These are phyloP conservation scores for Martiniozyma abietophila DNA, from an alignment of 805 yeast genomes.

Conservation along the genomic window DNA sequence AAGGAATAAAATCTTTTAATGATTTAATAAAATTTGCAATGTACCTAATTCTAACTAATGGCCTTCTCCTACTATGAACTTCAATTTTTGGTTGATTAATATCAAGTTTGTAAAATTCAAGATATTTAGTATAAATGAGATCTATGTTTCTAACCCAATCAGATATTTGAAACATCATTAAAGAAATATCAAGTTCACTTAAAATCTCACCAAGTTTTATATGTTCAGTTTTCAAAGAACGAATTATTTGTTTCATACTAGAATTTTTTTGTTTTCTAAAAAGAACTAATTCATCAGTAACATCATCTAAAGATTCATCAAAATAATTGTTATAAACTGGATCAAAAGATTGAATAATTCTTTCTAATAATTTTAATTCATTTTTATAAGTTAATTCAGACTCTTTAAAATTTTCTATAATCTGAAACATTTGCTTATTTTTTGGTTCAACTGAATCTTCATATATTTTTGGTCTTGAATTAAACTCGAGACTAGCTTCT, in stretches of 20 bases:
- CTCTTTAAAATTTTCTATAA: slow-evolving; percentile 11
- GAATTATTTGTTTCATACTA: slow-evolving; percentile 12
- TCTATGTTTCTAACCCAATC: slow-evolving; percentile 19
- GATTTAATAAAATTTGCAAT: slow-evolving; percentile 18
- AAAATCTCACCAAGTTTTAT: slow-evolving; percentile 11
- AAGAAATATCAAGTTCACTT: slow-evolving; percentile 10
- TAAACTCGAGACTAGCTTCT: slow-evolving; percentile 9
- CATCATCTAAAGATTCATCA: slow-evolving; percentile 22
- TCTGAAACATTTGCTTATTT: slow-evolving; percentile 1
- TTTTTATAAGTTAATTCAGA: slow-evolving; percentile 16
- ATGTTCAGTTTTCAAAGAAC: slow-evolving; percentile 15
- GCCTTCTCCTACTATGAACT: slow-evolving; percentile 22
- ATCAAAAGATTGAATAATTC: slow-evolving; percentile 20
- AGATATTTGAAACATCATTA: slow-evolving; percentile 12
- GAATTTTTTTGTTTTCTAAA: slow-evolving; percentile 16
- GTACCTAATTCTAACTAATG: slow-evolving; percentile 23
- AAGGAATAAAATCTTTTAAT: slow-evolving; percentile 15
- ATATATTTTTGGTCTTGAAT: slow-evolving; percentile 1
- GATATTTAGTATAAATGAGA: slow-evolving; percentile 18
- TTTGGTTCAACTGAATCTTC: background rate
- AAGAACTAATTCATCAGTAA: slow-evolving; percentile 15
- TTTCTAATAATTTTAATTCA: slow-evolving; percentile 17
- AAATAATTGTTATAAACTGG: slow-evolving; percentile 22
- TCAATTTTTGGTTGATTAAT: slow-evolving; percentile 21
- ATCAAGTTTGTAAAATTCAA: slow-evolving; percentile 16